Evolutionary conservation across 1,139 yeast species (phyloP).

Genomic region (Diutina mesorugosa): DNA sequence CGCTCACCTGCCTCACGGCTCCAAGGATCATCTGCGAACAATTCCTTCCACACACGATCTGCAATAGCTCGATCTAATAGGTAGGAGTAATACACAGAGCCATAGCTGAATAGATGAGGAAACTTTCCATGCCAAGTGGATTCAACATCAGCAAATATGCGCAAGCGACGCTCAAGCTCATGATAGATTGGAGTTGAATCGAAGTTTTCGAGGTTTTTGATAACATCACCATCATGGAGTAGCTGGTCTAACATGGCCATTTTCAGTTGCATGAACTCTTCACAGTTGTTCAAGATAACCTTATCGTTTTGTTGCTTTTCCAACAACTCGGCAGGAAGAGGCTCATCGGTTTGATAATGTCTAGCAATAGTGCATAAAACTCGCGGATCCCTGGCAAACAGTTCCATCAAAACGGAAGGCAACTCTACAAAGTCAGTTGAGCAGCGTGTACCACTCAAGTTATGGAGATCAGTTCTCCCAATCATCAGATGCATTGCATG

Average conservation of each 20-base stretch:
- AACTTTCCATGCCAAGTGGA: slow-evolving; percentile 92
- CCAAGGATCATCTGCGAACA: slow-evolving; percentile 62
- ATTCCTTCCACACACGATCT: slow-evolving; percentile 63
- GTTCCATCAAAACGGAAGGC: slow-evolving; percentile 92
- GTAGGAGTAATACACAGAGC: slow-evolving; percentile 89
- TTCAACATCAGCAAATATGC: slow-evolving; percentile 45
- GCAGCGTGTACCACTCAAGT: slow-evolving; percentile 90
- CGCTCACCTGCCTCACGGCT: slow-evolving; percentile 61
- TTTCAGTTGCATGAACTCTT: slow-evolving; percentile 75
- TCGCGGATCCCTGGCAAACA: slow-evolving; percentile 71
- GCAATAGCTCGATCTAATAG: slow-evolving; percentile 90
- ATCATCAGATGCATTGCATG: slow-evolving; percentile 98
- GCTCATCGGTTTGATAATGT: slow-evolving; percentile 60
- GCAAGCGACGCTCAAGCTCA: slow-evolving; percentile 41
- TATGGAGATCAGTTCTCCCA: slow-evolving; percentile 81
- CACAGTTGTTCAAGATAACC: slow-evolving; percentile 50
- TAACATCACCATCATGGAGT: slow-evolving; percentile 40
- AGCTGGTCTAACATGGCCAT: slow-evolving; percentile 84
- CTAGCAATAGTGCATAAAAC: slow-evolving; percentile 64
- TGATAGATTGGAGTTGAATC: slow-evolving; percentile 54
- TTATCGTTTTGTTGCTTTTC: slow-evolving; percentile 36
- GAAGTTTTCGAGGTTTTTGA: slow-evolving; percentile 17
- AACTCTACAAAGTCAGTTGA: slow-evolving; percentile 93
- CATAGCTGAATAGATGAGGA: slow-evolving; percentile 88
- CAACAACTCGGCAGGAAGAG: slow-evolving; percentile 33